Evolutionary conservation across 805 yeast genomes (phyloP), one percentile per base, ranked within the genome.

Genomic region (Geotrichum ghanense): DNA sequence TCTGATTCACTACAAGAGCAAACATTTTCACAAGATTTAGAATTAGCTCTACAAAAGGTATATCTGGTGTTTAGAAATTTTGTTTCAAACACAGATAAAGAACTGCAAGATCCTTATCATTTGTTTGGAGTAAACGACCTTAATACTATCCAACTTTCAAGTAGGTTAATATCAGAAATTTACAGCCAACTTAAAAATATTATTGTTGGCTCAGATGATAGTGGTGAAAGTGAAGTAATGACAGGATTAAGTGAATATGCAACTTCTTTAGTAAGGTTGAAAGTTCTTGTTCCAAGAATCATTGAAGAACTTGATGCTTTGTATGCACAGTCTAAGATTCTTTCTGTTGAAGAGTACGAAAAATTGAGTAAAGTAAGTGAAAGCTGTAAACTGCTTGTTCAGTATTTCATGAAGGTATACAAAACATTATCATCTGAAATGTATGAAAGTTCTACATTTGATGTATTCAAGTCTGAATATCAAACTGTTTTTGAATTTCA

Each of bases 351-450:
- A 31, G 5, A n/a, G 5, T 31, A 31, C 16, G 37, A 42, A 16
- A 42, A 42, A 16, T 21, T 31, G n/a, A 22, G 26, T 2, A 35
- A 25, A 16, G 17, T 23, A 14, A 17, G 39, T 7, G 44, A 46
- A 14, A 25, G 23, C 5, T 24, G 42, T 22, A 24, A 10, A 45
- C 23, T 17, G 47, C 22, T 44, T 19, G 23, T 24, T 17, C 43
- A 22, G 21, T 26, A 17, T 45, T 10, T 17, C 16, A 10, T 17
- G 10, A n/a, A 10, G 19, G 23, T 40, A 25, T 41, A 27, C 23
- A 31, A 40, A 17, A 14, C 44, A 35, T 12, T 31, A 31, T 31
- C 37, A 10, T 6, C 17, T 16, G 37, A 19, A 10, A 6, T n/a
- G 12, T n/a, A 6, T 31, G 37, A 31, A 12, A 19, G 17, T 31